Evolutionary conservation across 768 basidiomycete genomes (phyloP), one percentile per base, ranked within the genome.

Genomic region (Mycena alexandri): DNA sequence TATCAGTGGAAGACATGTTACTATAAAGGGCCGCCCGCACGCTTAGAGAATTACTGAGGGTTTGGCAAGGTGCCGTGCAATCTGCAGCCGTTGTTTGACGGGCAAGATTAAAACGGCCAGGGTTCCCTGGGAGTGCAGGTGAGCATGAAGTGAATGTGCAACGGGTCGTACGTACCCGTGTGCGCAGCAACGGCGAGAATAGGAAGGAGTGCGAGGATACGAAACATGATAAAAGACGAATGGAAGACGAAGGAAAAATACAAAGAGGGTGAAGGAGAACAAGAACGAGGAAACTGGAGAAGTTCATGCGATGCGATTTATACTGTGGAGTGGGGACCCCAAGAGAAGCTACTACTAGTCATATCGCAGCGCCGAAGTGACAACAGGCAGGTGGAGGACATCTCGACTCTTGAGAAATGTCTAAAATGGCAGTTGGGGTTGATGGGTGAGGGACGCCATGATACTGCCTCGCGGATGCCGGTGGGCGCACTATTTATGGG

Each of bases 181-280:
- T 47, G 54, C 54, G 63, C 55, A 36, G 54, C 63, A 57, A 55
- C 55, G 11, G 55, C 55, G 46, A 64, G 46, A 33, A 64, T 41
- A 22, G 53, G 24, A 64, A 64, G 41, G 43, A 63, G 41, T 3
- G 52, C 54, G 38, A 64, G 12, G 38, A 57, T 14, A 22, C 36
- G 54, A 24, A 64, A 56, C 63, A 64, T 64, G 5, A 33, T 61
- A 6, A 47, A 44, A 8, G 25, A 43, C 12, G 11, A 38, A 33
- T 14, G 3, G 16, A 42, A 4, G 25, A 44, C 29, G 22, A 17
- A 24, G 14, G 24, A 29, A 12, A 42, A 14, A 6, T 12, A 24
- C 3, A 33, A 44, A 12, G 55, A 12, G 42, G 13, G 14, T 16
- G 25, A n/a, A 56, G 11, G 22, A 54, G 13, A 12, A 42, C 7